Base-by-base conservation (phyloP, 208 protist species). In the Strigomonas culicis region DNA sequence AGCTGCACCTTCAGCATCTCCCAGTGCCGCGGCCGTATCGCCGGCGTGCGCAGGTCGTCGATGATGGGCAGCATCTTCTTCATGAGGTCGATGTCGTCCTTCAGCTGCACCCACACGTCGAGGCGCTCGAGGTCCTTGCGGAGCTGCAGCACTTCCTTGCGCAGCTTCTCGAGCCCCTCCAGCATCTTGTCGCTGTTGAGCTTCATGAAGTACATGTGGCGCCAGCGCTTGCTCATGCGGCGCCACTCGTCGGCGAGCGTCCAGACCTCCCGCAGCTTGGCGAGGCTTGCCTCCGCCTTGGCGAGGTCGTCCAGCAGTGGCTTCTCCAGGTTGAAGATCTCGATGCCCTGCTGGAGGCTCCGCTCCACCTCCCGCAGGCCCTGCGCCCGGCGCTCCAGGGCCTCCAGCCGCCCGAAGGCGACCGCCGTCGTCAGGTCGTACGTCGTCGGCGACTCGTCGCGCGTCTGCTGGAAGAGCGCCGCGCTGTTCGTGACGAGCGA, bases 1-100 rank as follows among this genome's bases (percentile, higher is more conserved):
- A 98, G 82, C 66, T 98, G 91, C 49, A 97, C 68, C 77, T 93
- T 95, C 8, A 98, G 77, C 64, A 93, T 73, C 59, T 92, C 76
- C 97, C 97, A 98, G 64, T 98, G 97, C 24, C 97, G 84, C 32
- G 74, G 76, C 7, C 96, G 86, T 30, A 98, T 96, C 7, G 96
- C 96, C 15, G 77, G 79, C 28, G 97, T 98, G 58, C 93, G 93
- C n/a, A 99, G 79, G 62, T 99, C 96, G 55, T 93, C 81, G 49
- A 99, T 95, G 47, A 99, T 92, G 24, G 98, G 97, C 72, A 99
- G 80, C 4, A 96, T 84, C 63, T 88, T 88, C 74, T 96, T 95
- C 69, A 99, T 97, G 51, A 96, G 78, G 52, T 98, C 96, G 24
- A 99, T 97, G 49, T 95, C 79, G 39, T 99, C 94, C 70, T 96